Conservation (phyloP, 352 stramenopile genomes). For the Albugo candida region DNA sequence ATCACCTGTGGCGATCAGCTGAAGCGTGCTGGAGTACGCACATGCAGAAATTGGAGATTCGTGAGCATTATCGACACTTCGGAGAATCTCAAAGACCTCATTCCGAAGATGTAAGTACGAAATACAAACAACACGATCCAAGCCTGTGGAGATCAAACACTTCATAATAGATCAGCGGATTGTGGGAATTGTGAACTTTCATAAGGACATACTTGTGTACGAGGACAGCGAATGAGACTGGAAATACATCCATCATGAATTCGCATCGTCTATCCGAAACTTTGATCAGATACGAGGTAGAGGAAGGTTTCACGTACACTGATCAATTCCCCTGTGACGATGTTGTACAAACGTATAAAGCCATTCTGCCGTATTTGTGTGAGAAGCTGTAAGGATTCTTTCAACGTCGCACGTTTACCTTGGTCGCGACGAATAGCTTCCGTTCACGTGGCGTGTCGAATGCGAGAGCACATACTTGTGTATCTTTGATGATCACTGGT, state of each 20-base stretch:
- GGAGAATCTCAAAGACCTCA: conserved; percentile 30
- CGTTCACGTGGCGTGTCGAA: conserved; percentile 40
- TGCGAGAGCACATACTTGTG: conserved; percentile 31
- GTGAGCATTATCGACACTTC: conserved; percentile 41
- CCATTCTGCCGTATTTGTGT: conserved; percentile 20
- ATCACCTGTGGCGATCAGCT: conserved; percentile 37
- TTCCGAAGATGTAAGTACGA: conserved; percentile 22
- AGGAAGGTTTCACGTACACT: too few relatives aligned
- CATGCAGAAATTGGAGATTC: conserved; percentile 34
- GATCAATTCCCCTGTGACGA: too few relatives aligned
- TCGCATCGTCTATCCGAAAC: conserved; percentile 16
- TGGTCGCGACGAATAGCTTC: conserved; percentile 50
- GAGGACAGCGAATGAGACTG: conserved; percentile 33
- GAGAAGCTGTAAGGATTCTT: not conserved
- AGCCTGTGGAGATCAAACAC: conserved; percentile 45
- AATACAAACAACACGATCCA: conserved; percentile 33
- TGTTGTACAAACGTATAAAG: conserved; percentile 36
- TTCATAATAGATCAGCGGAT: conserved; percentile 4
- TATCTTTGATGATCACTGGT: conserved; percentile 20
- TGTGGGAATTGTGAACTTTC: not conserved
- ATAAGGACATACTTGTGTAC: conserved; percentile 18
- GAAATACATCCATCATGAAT: conserved; percentile 38
- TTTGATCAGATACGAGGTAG: too few relatives aligned
- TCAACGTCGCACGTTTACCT: conserved; percentile 13
- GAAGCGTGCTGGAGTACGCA: conserved; percentile 17